These are phyloP conservation scores for Kalmusia sp. DNA, from an alignment of 2,329 filamentous ascomycete species.

Conservation along the genomic window DNA sequence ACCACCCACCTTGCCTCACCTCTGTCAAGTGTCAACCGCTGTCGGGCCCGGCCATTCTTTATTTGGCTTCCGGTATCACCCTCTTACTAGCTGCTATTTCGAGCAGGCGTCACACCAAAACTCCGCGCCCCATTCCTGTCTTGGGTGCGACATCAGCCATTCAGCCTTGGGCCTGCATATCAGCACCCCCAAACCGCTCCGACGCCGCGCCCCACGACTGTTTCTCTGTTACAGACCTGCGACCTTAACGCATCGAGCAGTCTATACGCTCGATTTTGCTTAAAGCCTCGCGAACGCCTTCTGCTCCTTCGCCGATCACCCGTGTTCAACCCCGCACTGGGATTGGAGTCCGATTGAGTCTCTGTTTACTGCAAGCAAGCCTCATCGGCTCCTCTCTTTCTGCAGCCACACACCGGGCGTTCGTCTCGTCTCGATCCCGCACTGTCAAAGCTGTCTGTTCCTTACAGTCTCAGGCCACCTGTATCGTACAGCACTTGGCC, in stretches of 20 bases:
- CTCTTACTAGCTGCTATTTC: slow-evolving; percentile 42
- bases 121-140: slow-evolving; percentile 41
- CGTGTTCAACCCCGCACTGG: slow-evolving; percentile 40
- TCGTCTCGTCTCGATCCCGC: slow-evolving; percentile 16
- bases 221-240: slow-evolving; percentile 34
- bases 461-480: slow-evolving; percentile 11
- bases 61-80: slow-evolving; percentile 36
- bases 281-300: slow-evolving; percentile 32
- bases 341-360: slow-evolving; percentile 34
- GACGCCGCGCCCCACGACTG: slow-evolving; percentile 28
- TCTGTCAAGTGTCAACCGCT: slow-evolving; percentile 26
- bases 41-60: slow-evolving; percentile 36
- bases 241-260: slow-evolving; percentile 31
- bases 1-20: slow-evolving; percentile 32
- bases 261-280: slow-evolving; percentile 28
- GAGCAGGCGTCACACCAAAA: slow-evolving; percentile 41
- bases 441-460: slow-evolving; percentile 9
- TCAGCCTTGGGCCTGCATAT: slow-evolving; percentile 43
- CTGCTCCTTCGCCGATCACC: slow-evolving; percentile 38
- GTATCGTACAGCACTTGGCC: slow-evolving; percentile 16
- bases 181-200: slow-evolving; percentile 33
- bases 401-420: slow-evolving; percentile 25
- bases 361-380: slow-evolving; percentile 30
- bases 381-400: slow-evolving; percentile 33
- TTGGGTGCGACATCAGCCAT: slow-evolving; percentile 42